Evolutionary conservation across 164 flowering plant genomes (phyloP), one percentile per base, ranked within the genome.

Genomic region (Magnolia changhungtana): DNA sequence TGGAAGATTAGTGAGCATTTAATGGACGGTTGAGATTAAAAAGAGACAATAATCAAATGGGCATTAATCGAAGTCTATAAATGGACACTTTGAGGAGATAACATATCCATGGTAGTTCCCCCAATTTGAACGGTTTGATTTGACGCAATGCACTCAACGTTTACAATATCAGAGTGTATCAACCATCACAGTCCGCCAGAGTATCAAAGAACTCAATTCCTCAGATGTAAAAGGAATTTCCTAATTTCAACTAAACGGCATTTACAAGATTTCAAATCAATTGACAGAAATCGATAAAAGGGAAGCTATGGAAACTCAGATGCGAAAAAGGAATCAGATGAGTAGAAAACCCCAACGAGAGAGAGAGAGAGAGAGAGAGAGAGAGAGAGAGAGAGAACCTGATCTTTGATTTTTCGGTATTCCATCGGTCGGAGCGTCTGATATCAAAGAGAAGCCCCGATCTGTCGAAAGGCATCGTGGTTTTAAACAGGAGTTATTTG

Each of bases 381-480:
- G 27, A 29, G 16, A 24, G 70, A 23, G 18, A 67, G 50, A 75
- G 64, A 67, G 29, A 3, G 23, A 45, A 21, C 83, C 76, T 75
- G 68, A 52, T 81, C 83, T 59, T 81, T 81, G 59, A 78, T 71
- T 72, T 72, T 75, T 67, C 80, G 71, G 76, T 78, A 81, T 45
- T 81, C 80, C 83, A 81, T 81, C 59, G 29, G 50, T 10, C 19
- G 27, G 16, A 10, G 29, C 16, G n/a, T 37, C 45, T 10, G 71
- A 29, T 8, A 37, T 37, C 0, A 3, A 37, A 37, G 45, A 37
- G 45, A 37, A 37, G 45, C 45, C 45, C 7, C 45, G 45, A 37
- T 37, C 45, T 37, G 45, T 3, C 45, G 7, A 37, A 3, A 5
- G 45, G 6, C 45, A 37, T 3, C 7, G 45, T 37, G 45, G 7